Conservation (phyloP, 306 rosid species). For the Aeschynomene evenia region DNA sequence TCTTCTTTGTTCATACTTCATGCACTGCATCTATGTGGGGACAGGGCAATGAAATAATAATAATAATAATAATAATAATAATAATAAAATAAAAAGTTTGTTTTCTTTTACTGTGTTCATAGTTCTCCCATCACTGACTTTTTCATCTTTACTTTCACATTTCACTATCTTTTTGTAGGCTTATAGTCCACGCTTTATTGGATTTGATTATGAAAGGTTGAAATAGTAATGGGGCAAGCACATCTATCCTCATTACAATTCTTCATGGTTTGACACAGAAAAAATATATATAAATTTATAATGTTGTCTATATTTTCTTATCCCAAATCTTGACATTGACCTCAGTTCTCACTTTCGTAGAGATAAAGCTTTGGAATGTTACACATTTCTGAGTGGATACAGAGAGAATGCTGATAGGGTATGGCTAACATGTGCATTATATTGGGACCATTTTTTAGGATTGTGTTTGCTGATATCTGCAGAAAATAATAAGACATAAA, state of each 20-base stretch:
- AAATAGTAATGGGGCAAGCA: conserved; percentile 34
- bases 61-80: not conserved
- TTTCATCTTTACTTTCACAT: conserved; percentile 18
- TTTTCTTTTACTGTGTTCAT: not conserved
- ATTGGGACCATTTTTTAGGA: conserved; percentile 32
- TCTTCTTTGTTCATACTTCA: not conserved
- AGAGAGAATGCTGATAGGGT: conserved; percentile 16
- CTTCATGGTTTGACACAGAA: conserved; percentile 10
- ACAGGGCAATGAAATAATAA: not conserved
- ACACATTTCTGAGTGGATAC: conserved; percentile 19
- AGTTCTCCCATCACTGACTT: conserved; percentile 25
- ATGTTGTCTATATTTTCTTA: not conserved
- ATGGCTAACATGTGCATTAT: conserved; percentile 6
- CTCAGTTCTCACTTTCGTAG: conserved; percentile 22
- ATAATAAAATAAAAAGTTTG: not conserved
- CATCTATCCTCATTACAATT: conserved; percentile 20
- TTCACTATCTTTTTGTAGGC: conserved; percentile 27
- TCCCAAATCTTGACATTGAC: conserved; percentile 16
- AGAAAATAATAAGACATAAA: too few species aligned
- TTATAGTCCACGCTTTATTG: conserved; percentile 25
- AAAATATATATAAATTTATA: not conserved
- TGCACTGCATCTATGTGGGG: conserved; percentile 21
- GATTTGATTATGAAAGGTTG: conserved; percentile 27
- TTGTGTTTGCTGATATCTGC: too few species aligned
- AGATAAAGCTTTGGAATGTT: conserved; percentile 37